A percentile compares a stretch with the other conserved stretches of the same genome.
Conservation (phyloP, 352 stramenopile species). For the Phytopythium helicoides region DNA sequence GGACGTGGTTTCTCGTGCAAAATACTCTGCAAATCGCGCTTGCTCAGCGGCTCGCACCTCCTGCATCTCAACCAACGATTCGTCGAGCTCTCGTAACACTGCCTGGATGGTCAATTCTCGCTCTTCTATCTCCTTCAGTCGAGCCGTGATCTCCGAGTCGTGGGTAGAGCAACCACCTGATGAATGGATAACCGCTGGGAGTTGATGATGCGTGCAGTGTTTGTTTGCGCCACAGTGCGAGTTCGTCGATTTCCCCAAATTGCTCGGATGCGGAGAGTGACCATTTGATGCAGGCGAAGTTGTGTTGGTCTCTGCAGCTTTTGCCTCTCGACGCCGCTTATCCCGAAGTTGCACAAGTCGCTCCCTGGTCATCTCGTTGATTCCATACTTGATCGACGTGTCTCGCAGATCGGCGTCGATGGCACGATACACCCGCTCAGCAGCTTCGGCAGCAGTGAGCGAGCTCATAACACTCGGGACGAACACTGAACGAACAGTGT, state of each 20-base stretch:
- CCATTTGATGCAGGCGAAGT: no score
- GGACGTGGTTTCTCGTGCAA: background rate
- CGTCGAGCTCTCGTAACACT: slow-evolving; percentile 16
- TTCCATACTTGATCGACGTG: slow-evolving; percentile 23
- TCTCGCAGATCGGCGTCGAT: slow-evolving; percentile 25
- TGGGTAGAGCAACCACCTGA: no score
- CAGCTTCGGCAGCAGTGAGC: slow-evolving; percentile 6
- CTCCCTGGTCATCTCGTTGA: slow-evolving; percentile 19
- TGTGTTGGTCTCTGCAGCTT: no score
- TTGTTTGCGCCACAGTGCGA: no score
- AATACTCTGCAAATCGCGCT: background rate
- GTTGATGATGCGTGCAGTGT: no score
- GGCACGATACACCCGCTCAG: slow-evolving; percentile 20
- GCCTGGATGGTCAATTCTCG: slow-evolving; percentile 15
- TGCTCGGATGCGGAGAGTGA: no score
- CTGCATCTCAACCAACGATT: slow-evolving; percentile 10
- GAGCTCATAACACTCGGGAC: background rate
- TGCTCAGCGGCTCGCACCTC: background rate
- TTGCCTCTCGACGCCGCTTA: background rate
- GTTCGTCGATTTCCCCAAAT: no score
- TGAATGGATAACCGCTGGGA: no score
- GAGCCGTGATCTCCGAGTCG: no score
- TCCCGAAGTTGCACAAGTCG: slow-evolving; percentile 21
- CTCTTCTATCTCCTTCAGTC: slow-evolving; percentile 18
- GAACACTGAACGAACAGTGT: slow-evolving; percentile 21